These are phyloP conservation scores for Exophiala sp. DNA, from an alignment of 2,329 filamentous ascomycete genomes.

Conservation along the genomic window DNA sequence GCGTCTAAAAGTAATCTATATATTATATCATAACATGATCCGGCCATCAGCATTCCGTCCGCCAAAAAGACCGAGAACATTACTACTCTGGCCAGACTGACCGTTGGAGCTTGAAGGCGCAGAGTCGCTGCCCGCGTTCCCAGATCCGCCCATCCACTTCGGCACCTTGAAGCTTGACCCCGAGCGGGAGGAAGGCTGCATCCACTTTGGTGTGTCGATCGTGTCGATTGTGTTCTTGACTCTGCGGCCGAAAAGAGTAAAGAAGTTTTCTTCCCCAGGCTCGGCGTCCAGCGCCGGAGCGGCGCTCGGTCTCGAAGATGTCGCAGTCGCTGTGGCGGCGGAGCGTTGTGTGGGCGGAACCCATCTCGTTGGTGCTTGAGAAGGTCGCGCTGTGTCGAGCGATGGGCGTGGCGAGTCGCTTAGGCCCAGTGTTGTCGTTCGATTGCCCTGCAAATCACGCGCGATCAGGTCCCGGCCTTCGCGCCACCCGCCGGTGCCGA, in stretches of 20 bases:
- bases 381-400: slow-evolving; percentile 26
- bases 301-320: slow-evolving; percentile 20
- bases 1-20: not conserved
- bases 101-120: not conserved
- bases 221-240: slow-evolving; percentile 91
- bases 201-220: slow-evolving; percentile 76
- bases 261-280: slow-evolving; percentile 76
- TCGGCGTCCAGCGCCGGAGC: slow-evolving; percentile 53
- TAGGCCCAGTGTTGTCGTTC: slow-evolving; percentile 49
- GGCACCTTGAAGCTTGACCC: slow-evolving; percentile 61
- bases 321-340: slow-evolving; percentile 12
- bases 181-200: slow-evolving; percentile 44
- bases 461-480: slow-evolving; percentile 90
- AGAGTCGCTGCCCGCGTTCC: not conserved
- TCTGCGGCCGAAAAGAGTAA: slow-evolving; percentile 76
- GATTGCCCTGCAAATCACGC: slow-evolving; percentile 65
- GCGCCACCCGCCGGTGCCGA: slow-evolving; percentile 80
- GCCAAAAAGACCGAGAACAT: slow-evolving; percentile 20
- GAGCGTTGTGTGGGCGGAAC: slow-evolving; percentile 31
- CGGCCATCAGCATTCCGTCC: slow-evolving; percentile 14
- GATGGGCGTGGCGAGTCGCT: slow-evolving; percentile 28
- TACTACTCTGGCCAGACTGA: not conserved
- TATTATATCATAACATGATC: slow-evolving; percentile 14
- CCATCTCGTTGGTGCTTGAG: slow-evolving; percentile 34
- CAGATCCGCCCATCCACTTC: slow-evolving; percentile 68